Evolutionary conservation across 1,284 basidiomycete genomes (phyloP).

Genomic region (Boletellus sp.): DNA sequence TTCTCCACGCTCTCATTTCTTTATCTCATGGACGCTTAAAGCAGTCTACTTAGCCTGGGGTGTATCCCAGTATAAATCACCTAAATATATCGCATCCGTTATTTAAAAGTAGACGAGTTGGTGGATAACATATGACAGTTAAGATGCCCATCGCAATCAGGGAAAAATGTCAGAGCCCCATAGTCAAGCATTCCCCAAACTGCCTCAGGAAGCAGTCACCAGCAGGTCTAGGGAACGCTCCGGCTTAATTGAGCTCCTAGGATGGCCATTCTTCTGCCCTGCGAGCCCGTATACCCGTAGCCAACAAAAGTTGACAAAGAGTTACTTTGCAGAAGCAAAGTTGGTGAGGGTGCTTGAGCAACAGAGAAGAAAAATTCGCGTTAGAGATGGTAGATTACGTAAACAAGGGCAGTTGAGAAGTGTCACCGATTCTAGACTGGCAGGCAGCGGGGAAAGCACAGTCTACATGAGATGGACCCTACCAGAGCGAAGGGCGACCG

Average conservation of each 20-base stretch:
- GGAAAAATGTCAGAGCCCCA: slow-evolving; percentile 54
- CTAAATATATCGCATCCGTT: not conserved
- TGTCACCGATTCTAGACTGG: no score
- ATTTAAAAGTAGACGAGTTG: not conserved
- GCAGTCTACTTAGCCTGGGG: no score
- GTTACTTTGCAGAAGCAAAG: slow-evolving; percentile 41
- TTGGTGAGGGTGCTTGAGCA: slow-evolving; percentile 34
- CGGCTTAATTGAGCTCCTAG: slow-evolving; percentile 73
- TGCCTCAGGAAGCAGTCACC: slow-evolving; percentile 40
- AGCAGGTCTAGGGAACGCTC: slow-evolving; percentile 53
- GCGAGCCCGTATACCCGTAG: slow-evolving; percentile 49
- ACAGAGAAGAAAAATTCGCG: not conserved
- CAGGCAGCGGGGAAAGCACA: no score
- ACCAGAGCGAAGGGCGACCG: no score
- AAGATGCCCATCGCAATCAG: not conserved
- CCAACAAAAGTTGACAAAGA: slow-evolving; percentile 37
- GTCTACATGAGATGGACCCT: no score
- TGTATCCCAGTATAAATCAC: no score
- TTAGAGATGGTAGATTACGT: no score
- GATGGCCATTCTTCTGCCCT: slow-evolving; percentile 40
- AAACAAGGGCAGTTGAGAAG: no score
- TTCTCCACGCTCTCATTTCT: not conserved
- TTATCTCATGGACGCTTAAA: not conserved
- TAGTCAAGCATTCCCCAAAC: slow-evolving; percentile 70
- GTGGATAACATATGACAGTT: not conserved